A percentile compares a stretch with the other conserved stretches of the same genome.
Conservation (phyloP, 2,329 filamentous ascomycete genomes). For the Xylariaceae sp. region DNA sequence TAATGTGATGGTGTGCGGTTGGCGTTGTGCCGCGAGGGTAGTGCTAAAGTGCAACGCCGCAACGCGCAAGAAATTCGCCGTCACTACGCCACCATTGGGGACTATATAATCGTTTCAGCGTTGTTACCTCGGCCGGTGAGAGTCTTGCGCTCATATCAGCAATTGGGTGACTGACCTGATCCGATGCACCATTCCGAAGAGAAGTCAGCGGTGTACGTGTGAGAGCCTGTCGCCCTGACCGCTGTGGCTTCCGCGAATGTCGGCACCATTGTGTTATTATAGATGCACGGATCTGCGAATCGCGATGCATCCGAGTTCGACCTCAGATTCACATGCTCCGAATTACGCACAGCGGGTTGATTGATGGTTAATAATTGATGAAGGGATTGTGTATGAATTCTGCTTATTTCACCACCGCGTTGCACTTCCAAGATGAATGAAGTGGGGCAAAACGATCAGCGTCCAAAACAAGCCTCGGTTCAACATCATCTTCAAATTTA, state of each 20-base stretch:
- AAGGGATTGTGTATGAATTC: not conserved
- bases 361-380: no score
- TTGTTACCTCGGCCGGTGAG: not conserved
- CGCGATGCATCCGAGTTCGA: not conserved
- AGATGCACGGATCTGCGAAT: not conserved
- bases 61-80: slow-evolving; percentile 57
- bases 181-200: slow-evolving; percentile 30
- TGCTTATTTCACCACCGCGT: no score
- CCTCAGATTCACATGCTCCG: not conserved
- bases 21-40: slow-evolving; percentile 30
- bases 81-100: slow-evolving; percentile 67
- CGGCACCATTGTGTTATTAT: slow-evolving; percentile 19
- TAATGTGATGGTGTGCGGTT: slow-evolving; percentile 31
- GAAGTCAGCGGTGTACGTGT: slow-evolving; percentile 26
- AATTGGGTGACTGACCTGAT: slow-evolving; percentile 25
- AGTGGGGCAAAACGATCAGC: not conserved
- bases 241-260: slow-evolving; percentile 28
- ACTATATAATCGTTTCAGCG: slow-evolving; percentile 41
- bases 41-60: slow-evolving; percentile 32
- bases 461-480: not conserved
- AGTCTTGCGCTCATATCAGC: not conserved
- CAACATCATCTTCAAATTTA: no score
- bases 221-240: slow-evolving; percentile 22
- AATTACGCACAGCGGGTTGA: no score
- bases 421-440: not conserved